Conservation (phyloP, 2,329 filamentous ascomycete species). For the Microsporum ferrugineum region DNA sequence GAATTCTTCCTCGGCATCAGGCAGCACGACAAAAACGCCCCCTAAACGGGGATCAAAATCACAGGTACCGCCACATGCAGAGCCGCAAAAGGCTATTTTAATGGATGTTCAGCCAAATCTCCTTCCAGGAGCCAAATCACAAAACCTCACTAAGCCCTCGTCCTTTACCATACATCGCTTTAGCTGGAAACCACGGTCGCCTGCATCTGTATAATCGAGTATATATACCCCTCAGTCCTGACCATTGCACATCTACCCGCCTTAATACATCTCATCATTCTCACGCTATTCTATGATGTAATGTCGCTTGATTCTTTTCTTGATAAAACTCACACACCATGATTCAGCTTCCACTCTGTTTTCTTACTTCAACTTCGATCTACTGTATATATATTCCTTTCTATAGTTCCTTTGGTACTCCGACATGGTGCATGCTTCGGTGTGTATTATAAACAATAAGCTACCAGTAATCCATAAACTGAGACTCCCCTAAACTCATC, state of each 20-base stretch:
- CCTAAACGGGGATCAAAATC: not conserved
- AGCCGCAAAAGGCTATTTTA: constrained; percentile 35
- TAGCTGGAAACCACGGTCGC: constrained; percentile 11
- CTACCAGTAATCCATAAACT: not conserved
- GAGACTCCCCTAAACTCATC: too few relatives aligned
- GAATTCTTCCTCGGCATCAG: constrained; percentile 15
- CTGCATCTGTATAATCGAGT: not conserved
- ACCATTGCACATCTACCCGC: not conserved
- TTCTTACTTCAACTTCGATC: not conserved
- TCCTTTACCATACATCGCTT: constrained; percentile 9
- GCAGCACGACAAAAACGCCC: not conserved
- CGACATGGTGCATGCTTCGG: not conserved
- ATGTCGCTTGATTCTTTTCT: not conserved
- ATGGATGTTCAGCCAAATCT: constrained; percentile 34
- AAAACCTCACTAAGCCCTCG: constrained; percentile 6
- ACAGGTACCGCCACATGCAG: constrained; percentile 24
- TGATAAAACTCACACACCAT: not conserved
- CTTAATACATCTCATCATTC: not conserved
- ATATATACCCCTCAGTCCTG: not conserved
- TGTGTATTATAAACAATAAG: not conserved
- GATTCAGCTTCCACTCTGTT: not conserved
- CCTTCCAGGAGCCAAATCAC: constrained; percentile 15
- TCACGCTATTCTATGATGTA: not conserved
- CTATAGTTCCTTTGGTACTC: not conserved
- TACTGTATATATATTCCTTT: constrained; percentile 1